Base-by-base conservation (phyloP, 495 filamentous ascomycete genomes). In the Penicillium antarcticum region DNA sequence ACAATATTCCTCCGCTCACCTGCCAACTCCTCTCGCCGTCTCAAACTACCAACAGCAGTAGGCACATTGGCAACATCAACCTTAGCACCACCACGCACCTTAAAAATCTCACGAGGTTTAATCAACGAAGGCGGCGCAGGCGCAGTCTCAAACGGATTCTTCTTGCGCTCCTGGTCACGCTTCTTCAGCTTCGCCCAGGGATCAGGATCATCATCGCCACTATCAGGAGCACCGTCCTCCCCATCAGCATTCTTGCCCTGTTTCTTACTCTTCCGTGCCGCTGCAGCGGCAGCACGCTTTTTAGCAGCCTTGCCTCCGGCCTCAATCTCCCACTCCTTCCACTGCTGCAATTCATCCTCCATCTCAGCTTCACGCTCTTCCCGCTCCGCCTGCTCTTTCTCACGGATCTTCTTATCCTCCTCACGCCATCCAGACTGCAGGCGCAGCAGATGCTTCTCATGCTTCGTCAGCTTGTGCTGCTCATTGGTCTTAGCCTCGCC, bases 351-450 rank as follows among this genome's bases (percentile, higher is more conserved):
- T 40, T 78, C 61, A 45, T 79, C 79, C 34, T 81, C 80, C 68
- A 74, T 68, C 38, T 71, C 71, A 1, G 61, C 67, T 48, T 80
- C 81, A 12, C 79, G 73, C 43, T 84, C 80, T 57, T 84, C 78
- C n/a, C 78, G 63, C 54, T 85, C 82, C 52, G 81, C 81, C 45
- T 87, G 84, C 55, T 89, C 88, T 18, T 75, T 75, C 51, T 81
- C 72, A 54, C 85, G 82, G 19, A 77, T 68, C 58, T 77, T 80
- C 47, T 84, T 86, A 34, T 88, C 83, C 32, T 89, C 83, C 58
- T 85, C 80, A 33, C 89, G 78, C 92, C 92, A 96, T 37, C 88
- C 83, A 23, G 72, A 76, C 65, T 95, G 90, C 69, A 96, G 71
- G 60, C 84, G 84, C 45, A 87, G 86, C 76, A 96, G 81, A 63